Conservation (phyloP, 2,329 filamentous ascomycete genomes). For the Fusarium sarcochroum region DNA sequence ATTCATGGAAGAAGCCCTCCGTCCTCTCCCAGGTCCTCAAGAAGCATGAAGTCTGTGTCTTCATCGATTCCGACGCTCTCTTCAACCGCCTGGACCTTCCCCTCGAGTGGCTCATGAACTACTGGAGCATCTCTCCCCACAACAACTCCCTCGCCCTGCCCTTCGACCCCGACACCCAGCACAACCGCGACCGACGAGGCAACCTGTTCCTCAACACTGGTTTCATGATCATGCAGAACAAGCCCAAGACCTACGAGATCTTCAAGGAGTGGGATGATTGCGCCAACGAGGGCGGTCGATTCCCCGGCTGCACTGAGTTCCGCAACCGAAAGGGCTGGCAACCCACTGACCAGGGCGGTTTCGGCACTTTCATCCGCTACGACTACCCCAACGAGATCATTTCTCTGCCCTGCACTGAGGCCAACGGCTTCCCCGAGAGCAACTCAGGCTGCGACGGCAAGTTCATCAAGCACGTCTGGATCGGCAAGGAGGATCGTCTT, state of each 20-base stretch:
- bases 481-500: constrained; percentile 56
- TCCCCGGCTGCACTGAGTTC: constrained; percentile 57
- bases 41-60: constrained; percentile 59
- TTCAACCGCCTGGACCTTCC: constrained; percentile 60
- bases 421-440: constrained; percentile 60
- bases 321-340: constrained; percentile 53
- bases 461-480: constrained; percentile 62
- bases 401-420: constrained; percentile 58
- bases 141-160: constrained; percentile 60
- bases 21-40: constrained; percentile 59
- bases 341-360: constrained; percentile 60
- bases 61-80: constrained; percentile 61
- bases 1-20: constrained; percentile 63
- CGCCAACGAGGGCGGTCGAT: constrained; percentile 55
- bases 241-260: constrained; percentile 61
- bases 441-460: constrained; percentile 56
- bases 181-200: constrained; percentile 58
- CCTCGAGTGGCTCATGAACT: constrained; percentile 64
- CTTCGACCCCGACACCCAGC: constrained; percentile 54
- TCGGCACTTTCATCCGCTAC: constrained; percentile 60
- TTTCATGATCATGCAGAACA: constrained; percentile 69
- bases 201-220: constrained; percentile 65
- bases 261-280: constrained; percentile 64
- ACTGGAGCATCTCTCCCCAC: constrained; percentile 58
- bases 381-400: constrained; percentile 57